Conservation (phyloP, 257 asterid species). For the Voacanga thouarsii region DNA sequence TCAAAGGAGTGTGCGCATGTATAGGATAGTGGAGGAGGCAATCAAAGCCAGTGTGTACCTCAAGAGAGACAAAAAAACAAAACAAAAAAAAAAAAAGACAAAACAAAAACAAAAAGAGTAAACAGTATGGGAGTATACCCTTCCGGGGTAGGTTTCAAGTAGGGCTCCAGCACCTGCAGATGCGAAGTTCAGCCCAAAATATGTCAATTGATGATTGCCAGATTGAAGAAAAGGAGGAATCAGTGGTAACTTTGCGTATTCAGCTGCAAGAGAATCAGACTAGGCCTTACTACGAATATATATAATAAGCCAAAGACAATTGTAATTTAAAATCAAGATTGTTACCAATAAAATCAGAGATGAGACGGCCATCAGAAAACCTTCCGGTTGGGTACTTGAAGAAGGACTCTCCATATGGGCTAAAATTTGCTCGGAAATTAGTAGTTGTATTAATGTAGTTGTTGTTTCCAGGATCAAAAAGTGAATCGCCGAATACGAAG, state of each 20-base stretch:
- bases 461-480: slow-evolving; percentile 64
- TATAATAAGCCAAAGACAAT: too few species aligned
- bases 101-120: too few species aligned
- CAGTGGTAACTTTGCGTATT: slow-evolving; percentile 45
- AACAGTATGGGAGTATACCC: slow-evolving; percentile 29
- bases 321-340: neutral
- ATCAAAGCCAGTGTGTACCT: too few species aligned
- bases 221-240: slow-evolving; percentile 42
- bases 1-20: too few species aligned
- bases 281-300: neutral
- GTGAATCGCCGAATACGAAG: slow-evolving; percentile 61
- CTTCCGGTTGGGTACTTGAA: slow-evolving; percentile 60
- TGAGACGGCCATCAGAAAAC: slow-evolving; percentile 66
- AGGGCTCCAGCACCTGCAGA: slow-evolving; percentile 70
- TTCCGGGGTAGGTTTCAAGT: slow-evolving; percentile 43
- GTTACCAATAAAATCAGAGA: slow-evolving; percentile 57
- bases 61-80: too few species aligned
- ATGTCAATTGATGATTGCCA: slow-evolving; percentile 15
- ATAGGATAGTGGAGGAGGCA: too few species aligned
- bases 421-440: slow-evolving; percentile 55
- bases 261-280: slow-evolving; percentile 36
- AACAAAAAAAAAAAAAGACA: too few species aligned
- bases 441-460: slow-evolving; percentile 62
- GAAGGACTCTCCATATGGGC: slow-evolving; percentile 55
- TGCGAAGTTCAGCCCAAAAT: slow-evolving; percentile 59